These are phyloP conservation scores for Kodamaea anthophila DNA, from an alignment of 1,139 yeast species.

Conservation along the genomic window DNA sequence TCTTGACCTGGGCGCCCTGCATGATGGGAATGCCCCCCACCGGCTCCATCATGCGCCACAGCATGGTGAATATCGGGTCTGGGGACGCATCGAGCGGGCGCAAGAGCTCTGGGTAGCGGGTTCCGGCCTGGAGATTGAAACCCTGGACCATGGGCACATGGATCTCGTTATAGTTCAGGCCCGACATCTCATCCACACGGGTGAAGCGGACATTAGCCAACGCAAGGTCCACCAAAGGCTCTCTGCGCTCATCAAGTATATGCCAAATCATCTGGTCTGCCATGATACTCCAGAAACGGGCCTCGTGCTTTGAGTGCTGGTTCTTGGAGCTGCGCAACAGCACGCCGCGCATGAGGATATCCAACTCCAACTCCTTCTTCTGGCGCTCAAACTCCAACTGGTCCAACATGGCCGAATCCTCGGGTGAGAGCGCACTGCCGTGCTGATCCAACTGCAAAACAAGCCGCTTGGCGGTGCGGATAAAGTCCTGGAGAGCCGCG, in stretches of 20 bases:
- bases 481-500: slow-evolving; percentile 47
- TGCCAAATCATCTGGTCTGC: slow-evolving; percentile 70
- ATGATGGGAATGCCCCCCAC: slow-evolving; percentile 80
- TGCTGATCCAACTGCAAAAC: slow-evolving; percentile 38
- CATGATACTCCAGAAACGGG: slow-evolving; percentile 33
- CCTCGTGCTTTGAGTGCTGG: slow-evolving; percentile 20
- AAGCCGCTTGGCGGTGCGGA: slow-evolving; percentile 39
- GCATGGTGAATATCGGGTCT: slow-evolving; percentile 43
- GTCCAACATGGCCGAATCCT: slow-evolving; percentile 26
- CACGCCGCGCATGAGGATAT: slow-evolving; percentile 63
- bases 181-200: slow-evolving; percentile 48
- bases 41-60: slow-evolving; percentile 72
- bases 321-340: slow-evolving; percentile 40
- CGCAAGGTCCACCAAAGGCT: slow-evolving; percentile 69
- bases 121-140: slow-evolving; percentile 54
- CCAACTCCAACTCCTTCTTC: slow-evolving; percentile 51
- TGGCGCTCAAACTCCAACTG: slow-evolving; percentile 53
- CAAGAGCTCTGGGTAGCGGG: slow-evolving; percentile 66
- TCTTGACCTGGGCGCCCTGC: slow-evolving; percentile 39
- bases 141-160: slow-evolving; percentile 63
- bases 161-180: slow-evolving; percentile 56
- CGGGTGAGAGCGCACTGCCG: slow-evolving; percentile 17
- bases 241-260: slow-evolving; percentile 51
- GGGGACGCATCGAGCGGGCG: slow-evolving; percentile 38
- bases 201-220: slow-evolving; percentile 58